These are phyloP conservation scores for Fragaria iinumae DNA, from an alignment of 306 rosid genomes.

Conservation along the genomic window DNA sequence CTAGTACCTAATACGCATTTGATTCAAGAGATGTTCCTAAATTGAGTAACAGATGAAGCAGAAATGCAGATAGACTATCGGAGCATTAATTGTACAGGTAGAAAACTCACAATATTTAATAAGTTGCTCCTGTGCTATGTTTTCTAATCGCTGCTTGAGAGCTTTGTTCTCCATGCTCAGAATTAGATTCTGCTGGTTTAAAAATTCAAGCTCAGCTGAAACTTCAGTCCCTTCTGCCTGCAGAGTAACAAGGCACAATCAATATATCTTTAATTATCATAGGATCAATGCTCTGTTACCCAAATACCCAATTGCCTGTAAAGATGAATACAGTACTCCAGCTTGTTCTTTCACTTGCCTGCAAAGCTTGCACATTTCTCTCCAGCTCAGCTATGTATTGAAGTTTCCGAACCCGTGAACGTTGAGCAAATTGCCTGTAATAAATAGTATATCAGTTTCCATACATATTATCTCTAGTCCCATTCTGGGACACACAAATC, in stretches of 20 bases:
- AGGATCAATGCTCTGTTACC: background rate
- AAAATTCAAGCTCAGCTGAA: conserved; percentile 92
- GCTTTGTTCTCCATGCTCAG: conserved; percentile 97
- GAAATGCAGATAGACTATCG: background rate
- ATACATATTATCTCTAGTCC: background rate
- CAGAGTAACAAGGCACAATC: conserved; percentile 28
- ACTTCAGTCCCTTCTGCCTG: conserved; percentile 95
- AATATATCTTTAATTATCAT: background rate
- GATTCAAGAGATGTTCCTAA: conserved; percentile 3
- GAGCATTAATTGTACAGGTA: conserved; percentile 17
- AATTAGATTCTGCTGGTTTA: conserved; percentile 89
- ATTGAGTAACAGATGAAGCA: background rate
- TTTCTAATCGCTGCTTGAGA: conserved; percentile 94
- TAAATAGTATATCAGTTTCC: conserved; percentile 27
- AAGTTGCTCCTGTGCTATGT: conserved; percentile 86
- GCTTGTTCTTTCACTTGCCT: conserved; percentile 57
- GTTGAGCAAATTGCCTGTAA: conserved; percentile 98
- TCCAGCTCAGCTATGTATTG: conserved; percentile 99
- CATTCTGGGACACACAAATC: conserved; percentile 11
- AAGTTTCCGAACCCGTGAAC: conserved; percentile 95
- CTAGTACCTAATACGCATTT: background rate
- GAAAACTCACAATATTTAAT: conserved; percentile 82
- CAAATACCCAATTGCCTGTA: conserved; percentile 6
- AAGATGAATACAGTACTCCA: conserved; percentile 4
- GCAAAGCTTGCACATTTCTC: conserved; percentile 92